Percentiles rank a stretch among this genome's conserved stretches.
Evolutionary conservation across 345 rosid species (phyloP).

Genomic region (Camelina laxa): DNA sequence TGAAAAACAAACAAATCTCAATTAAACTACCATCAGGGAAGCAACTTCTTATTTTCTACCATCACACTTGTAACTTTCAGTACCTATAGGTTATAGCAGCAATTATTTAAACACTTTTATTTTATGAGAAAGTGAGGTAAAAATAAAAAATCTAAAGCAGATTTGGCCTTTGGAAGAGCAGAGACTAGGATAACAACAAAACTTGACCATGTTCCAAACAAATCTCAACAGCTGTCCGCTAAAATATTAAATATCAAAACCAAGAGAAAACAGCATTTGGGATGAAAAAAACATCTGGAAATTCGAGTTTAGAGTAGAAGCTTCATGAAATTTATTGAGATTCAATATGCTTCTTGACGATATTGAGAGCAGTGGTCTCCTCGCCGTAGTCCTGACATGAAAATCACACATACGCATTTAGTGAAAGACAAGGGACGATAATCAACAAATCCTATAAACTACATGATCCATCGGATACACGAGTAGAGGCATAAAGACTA

Average conservation of each 20-base stretch:
- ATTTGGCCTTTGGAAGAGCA: slow-evolving; percentile 4
- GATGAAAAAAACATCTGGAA: slow-evolving; percentile 24
- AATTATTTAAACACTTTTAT: background rate
- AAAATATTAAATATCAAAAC: slow-evolving; percentile 32
- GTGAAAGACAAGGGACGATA: background rate
- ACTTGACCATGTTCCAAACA: slow-evolving; percentile 37
- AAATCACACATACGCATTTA: background rate
- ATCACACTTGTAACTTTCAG: background rate
- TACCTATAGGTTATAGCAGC: background rate
- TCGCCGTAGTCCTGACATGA: slow-evolving; percentile 46
- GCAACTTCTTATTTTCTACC: background rate
- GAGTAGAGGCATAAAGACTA: background rate
- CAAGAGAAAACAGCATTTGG: slow-evolving; percentile 36
- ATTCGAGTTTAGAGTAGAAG: slow-evolving; percentile 21
- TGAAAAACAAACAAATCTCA: background rate
- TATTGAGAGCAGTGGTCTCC: slow-evolving; percentile 45
- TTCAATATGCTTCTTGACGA: slow-evolving; percentile 46
- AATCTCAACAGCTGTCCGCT: slow-evolving; percentile 37
- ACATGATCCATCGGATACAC: background rate
- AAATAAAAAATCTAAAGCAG: background rate
- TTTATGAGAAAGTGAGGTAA: background rate
- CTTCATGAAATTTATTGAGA: slow-evolving; percentile 35
- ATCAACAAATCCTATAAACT: background rate
- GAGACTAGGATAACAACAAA: slow-evolving; percentile 33
- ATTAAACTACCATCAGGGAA: background rate